phyloP scores from a whole-genome alignment of 495 filamentous ascomycete genomes.

The Trichoderma reesei region DNA sequence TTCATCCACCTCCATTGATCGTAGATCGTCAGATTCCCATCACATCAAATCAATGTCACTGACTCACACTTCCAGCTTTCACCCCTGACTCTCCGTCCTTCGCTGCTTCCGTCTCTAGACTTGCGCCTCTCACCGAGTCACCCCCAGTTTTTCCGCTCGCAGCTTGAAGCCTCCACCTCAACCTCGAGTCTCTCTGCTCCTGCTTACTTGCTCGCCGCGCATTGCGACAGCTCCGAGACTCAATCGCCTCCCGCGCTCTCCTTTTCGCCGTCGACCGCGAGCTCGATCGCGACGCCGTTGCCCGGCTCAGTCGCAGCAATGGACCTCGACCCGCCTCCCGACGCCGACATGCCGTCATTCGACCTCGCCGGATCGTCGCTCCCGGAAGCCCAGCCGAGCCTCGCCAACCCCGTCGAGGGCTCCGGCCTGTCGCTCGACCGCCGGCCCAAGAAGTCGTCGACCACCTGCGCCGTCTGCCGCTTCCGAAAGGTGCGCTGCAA shows the following conservation, averaged over 20 bases:
- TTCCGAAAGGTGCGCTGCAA: conserved; percentile 43
- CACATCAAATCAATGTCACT: neutral
- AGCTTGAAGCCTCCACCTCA: neutral
- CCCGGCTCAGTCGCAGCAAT: neutral
- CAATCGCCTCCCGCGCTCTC: neutral
- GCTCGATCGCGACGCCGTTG: neutral
- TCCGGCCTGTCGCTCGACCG: conserved; percentile 14
- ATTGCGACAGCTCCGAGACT: neutral
- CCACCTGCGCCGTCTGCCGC: conserved; percentile 39
- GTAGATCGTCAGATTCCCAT: neutral
- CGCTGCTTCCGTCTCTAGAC: neutral
- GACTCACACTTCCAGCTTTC: neutral
- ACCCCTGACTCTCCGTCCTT: neutral
- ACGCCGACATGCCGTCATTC: neutral
- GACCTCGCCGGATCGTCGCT: conserved; percentile 3
- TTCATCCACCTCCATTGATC: neutral
- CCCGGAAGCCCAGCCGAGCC: neutral
- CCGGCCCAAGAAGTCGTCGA: conserved; percentile 26
- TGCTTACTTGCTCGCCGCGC: neutral
- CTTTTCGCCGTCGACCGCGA: neutral
- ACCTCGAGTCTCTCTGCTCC: neutral
- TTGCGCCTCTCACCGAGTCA: neutral
- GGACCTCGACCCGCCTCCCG: conserved; percentile 4
- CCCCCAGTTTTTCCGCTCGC: neutral
- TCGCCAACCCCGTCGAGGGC: neutral